Evolutionary conservation across 2,329 filamentous ascomycete species (phyloP).

Genomic region (Lachnum nothofagi): DNA sequence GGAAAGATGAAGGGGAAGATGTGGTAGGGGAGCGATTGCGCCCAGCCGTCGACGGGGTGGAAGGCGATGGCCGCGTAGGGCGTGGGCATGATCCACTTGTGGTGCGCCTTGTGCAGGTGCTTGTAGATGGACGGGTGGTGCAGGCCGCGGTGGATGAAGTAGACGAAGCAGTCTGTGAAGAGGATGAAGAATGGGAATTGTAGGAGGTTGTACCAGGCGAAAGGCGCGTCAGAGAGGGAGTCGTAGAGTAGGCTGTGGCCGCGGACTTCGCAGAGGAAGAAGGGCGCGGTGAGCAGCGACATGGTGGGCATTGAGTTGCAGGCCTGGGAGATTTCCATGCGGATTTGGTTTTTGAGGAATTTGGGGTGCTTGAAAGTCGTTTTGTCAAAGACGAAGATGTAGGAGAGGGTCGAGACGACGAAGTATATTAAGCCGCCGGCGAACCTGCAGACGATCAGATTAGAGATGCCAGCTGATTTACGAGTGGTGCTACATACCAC

Average conservation of each 20-base stretch:
- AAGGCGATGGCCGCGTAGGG: slow-evolving; percentile 91
- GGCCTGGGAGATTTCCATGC: slow-evolving; percentile 78
- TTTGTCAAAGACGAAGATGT: slow-evolving; percentile 87
- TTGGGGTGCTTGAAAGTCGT: slow-evolving; percentile 82
- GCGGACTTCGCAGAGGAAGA: slow-evolving; percentile 77
- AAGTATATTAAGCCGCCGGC: slow-evolving; percentile 85
- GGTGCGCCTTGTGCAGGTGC: slow-evolving; percentile 88
- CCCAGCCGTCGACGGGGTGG: slow-evolving; percentile 87
- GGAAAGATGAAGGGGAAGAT: slow-evolving; percentile 90
- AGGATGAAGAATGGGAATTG: slow-evolving; percentile 85
- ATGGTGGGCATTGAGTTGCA: slow-evolving; percentile 73
- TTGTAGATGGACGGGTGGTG: slow-evolving; percentile 82
- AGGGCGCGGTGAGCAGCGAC: slow-evolving; percentile 72
- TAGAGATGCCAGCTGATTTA: too few relatives aligned
- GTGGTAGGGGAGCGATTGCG: slow-evolving; percentile 87
- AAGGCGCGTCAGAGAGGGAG: slow-evolving; percentile 66
- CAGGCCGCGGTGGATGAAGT: slow-evolving; percentile 83
- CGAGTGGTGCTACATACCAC: too few relatives aligned
- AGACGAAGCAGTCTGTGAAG: slow-evolving; percentile 87
- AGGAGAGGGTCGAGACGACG: slow-evolving; percentile 74
- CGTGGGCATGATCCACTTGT: slow-evolving; percentile 99
- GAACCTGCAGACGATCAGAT: slow-evolving; percentile 65
- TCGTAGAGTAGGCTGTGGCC: slow-evolving; percentile 88
- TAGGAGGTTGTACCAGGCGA: slow-evolving; percentile 68
- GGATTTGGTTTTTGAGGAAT: slow-evolving; percentile 90